These are phyloP conservation scores for Tylopilus sp. DNA, from an alignment of 768 basidiomycete genomes.

Conservation along the genomic window DNA sequence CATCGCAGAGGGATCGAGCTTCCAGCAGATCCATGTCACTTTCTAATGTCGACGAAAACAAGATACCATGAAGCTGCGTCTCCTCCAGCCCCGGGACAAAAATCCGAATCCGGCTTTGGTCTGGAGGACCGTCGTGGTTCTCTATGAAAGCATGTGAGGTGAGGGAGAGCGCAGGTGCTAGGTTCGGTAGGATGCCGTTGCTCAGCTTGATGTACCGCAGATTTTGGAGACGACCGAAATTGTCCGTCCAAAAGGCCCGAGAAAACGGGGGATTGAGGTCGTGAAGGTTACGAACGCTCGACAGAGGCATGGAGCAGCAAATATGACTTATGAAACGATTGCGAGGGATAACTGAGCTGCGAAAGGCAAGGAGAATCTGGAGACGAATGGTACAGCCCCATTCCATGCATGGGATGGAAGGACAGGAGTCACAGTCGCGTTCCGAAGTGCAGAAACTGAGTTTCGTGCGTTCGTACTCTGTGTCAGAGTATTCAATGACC, in stretches of 20 bases:
- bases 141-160: background rate
- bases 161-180: background rate
- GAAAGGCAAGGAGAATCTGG: background rate
- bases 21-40: background rate
- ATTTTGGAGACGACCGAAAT: background rate
- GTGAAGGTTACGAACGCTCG: background rate
- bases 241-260: background rate
- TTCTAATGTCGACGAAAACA: background rate
- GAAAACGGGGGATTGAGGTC: background rate
- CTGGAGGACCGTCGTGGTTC: background rate
- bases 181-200: background rate
- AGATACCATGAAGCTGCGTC: background rate
- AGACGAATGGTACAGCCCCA: background rate
- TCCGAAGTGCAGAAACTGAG: background rate
- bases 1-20: background rate
- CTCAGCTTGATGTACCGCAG: background rate
- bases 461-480: no score
- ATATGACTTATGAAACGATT: background rate
- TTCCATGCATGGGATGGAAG: no score
- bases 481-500: background rate
- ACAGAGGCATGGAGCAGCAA: background rate
- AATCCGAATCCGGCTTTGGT: background rate
- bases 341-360: no score
- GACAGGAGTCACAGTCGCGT: no score
- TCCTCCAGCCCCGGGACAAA: background rate